Conservation (phyloP, 2,329 filamentous ascomycete species). For the Fonsecaea multimorphosa region DNA sequence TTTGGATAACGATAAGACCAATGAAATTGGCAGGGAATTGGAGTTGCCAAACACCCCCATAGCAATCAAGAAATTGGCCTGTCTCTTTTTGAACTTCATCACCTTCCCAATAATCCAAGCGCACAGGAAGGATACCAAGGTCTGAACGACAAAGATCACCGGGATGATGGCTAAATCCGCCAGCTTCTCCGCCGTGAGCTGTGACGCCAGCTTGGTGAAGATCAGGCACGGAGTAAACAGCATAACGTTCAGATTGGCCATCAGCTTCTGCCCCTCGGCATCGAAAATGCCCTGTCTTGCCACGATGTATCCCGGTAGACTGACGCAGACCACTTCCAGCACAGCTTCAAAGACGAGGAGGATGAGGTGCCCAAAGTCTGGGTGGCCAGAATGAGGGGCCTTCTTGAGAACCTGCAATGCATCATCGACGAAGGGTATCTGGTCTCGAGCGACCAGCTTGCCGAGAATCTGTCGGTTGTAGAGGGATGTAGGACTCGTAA, state of each 20-base stretch:
- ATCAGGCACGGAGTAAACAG: slow-evolving; percentile 97
- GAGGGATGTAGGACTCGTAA: slow-evolving; percentile 36
- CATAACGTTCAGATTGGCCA: slow-evolving; percentile 94
- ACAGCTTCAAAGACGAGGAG: slow-evolving; percentile 94
- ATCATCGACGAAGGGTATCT: slow-evolving; percentile 31
- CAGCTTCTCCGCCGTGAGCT: slow-evolving; percentile 89
- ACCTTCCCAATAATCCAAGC: slow-evolving; percentile 72
- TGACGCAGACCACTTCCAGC: slow-evolving; percentile 92
- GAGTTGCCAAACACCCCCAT: slow-evolving; percentile 99
- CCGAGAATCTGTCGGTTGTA: slow-evolving; percentile 30
- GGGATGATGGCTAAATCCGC: slow-evolving; percentile 91
- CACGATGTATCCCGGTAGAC: slow-evolving; percentile 89
- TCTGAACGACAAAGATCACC: slow-evolving; percentile 90
- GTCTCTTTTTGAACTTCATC: slow-evolving; percentile 82
- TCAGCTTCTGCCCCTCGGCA: slow-evolving; percentile 92
- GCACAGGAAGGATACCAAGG: slow-evolving; percentile 80
- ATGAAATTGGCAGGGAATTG: slow-evolving; percentile 94
- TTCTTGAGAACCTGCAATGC: slow-evolving; percentile 23
- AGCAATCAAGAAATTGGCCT: slow-evolving; percentile 91
- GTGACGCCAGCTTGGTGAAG: slow-evolving; percentile 94
- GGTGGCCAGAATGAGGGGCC: slow-evolving; percentile 50
- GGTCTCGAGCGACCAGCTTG: slow-evolving; percentile 32
- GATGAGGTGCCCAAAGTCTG: slow-evolving; percentile 65
- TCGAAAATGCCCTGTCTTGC: slow-evolving; percentile 91
- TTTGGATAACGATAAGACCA: slow-evolving; percentile 91